phyloP scores from a whole-genome alignment of 2,329 filamentous ascomycete genomes.

The Madurella fahalii region DNA sequence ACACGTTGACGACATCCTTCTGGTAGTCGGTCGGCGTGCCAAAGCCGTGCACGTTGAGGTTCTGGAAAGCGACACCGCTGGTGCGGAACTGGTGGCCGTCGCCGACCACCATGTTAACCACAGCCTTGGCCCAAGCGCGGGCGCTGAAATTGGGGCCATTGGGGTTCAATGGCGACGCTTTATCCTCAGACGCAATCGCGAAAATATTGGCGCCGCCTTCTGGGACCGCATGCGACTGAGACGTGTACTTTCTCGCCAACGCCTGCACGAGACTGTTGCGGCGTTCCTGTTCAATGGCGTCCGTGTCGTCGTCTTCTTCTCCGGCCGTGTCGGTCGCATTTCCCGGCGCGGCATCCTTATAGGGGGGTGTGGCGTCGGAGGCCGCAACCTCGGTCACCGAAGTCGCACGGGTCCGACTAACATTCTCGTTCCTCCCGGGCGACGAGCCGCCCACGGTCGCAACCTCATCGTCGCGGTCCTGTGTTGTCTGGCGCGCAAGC shows the following conservation, averaged over 20 bases:
- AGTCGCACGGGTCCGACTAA: slow-evolving; percentile 32
- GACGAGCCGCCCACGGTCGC: slow-evolving; percentile 14
- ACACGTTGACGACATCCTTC: slow-evolving; percentile 60
- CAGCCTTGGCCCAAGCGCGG: slow-evolving; percentile 56
- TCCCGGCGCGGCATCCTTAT: slow-evolving; percentile 28
- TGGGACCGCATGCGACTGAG: slow-evolving; percentile 37
- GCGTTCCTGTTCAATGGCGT: slow-evolving; percentile 45
- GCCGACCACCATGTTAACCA: slow-evolving; percentile 49
- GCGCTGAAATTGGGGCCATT: slow-evolving; percentile 46
- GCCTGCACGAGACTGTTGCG: slow-evolving; percentile 51
- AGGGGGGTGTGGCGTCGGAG: slow-evolving; percentile 25
- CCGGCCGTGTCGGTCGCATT: slow-evolving; percentile 31
- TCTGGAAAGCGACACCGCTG: slow-evolving; percentile 61
- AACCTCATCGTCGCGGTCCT: slow-evolving; percentile 28
- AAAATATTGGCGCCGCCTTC: slow-evolving; percentile 47
- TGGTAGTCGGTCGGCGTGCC: slow-evolving; percentile 67
- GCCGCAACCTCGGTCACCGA: slow-evolving; percentile 36
- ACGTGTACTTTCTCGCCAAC: slow-evolving; percentile 54
- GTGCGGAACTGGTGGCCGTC: slow-evolving; percentile 56
- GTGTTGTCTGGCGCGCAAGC: slow-evolving; percentile 25
- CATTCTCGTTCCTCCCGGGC: slow-evolving; percentile 28
- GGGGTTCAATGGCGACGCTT: slow-evolving; percentile 46
- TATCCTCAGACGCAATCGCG: slow-evolving; percentile 31
- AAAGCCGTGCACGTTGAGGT: slow-evolving; percentile 65
- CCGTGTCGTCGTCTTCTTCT: slow-evolving; percentile 36